These are phyloP conservation scores for Fragaria nilgerrensis DNA, from an alignment of 306 rosid genomes.

Conservation along the genomic window DNA sequence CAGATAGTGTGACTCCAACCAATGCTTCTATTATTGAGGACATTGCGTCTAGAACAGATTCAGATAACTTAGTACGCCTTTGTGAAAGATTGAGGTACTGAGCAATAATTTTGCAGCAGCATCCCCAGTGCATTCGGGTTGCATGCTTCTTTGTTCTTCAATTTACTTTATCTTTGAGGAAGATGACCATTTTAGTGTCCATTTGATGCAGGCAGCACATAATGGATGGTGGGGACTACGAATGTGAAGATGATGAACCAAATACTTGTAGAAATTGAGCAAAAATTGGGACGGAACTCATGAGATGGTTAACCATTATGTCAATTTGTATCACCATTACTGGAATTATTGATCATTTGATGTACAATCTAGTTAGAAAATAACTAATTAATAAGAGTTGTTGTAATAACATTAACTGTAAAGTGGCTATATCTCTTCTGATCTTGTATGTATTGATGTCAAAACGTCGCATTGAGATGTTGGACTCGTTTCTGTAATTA, in stretches of 20 bases:
- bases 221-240: constrained; percentile 42
- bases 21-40: constrained; percentile 70
- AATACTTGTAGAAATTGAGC: constrained; percentile 19
- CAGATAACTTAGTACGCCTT: constrained; percentile 90
- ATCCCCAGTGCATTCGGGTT: neutral
- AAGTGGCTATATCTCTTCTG: neutral
- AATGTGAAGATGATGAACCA: constrained; percentile 26
- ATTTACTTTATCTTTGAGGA: constrained; percentile 3
- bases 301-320: neutral
- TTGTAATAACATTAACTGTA: constrained; percentile 5
- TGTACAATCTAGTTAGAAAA: constrained; percentile 7
- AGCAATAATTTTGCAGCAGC: neutral
- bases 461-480: neutral
- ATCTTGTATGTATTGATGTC: neutral
- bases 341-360: neutral
- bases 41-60: constrained; percentile 79
- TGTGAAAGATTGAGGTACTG: constrained; percentile 83
- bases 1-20: constrained; percentile 60
- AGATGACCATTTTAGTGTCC: constrained; percentile 5
- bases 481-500: constrained; percentile 3
- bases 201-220: constrained; percentile 52
- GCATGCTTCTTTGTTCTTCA: neutral
- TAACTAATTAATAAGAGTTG: neutral
- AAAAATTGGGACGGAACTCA: neutral
- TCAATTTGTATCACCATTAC: neutral